phyloP scores from a whole-genome alignment of 306 rosid species.

The Ormosia emarginata region DNA sequence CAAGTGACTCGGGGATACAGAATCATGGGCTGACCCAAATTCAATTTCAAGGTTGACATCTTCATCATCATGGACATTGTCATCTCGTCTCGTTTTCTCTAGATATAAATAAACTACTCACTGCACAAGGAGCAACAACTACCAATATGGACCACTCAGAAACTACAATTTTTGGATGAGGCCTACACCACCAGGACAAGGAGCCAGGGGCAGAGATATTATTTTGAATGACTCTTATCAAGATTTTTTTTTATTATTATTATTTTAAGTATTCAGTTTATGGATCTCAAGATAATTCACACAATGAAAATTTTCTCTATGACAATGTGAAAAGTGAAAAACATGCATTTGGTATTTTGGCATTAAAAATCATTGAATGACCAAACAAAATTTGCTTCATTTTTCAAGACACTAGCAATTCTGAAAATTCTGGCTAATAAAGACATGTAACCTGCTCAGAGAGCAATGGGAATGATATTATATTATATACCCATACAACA shows the following conservation, averaged over 20 bases:
- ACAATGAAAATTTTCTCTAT: background rate
- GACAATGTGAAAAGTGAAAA: background rate
- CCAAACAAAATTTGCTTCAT: background rate
- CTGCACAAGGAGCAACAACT: background rate
- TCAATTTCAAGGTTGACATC: constrained; percentile 32
- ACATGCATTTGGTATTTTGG: background rate
- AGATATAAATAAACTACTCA: too few species aligned
- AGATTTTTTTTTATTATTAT: too few species aligned
- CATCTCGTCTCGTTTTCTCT: background rate
- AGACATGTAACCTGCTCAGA: background rate
- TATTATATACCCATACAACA: background rate
- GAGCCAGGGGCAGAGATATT: background rate
- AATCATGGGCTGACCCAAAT: background rate
- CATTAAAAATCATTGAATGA: background rate
- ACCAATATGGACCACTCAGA: constrained; percentile 23
- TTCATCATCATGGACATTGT: background rate
- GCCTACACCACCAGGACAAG: background rate
- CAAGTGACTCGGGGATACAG: background rate
- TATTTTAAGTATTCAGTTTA: too few species aligned
- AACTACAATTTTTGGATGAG: background rate
- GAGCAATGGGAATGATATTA: background rate
- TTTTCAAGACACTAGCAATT: background rate
- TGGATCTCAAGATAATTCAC: background rate
- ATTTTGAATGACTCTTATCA: background rate
- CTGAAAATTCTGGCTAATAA: background rate